Evolutionary conservation across 2,329 filamentous ascomycete genomes (phyloP).

Genomic region (Fusarium marasasianum): DNA sequence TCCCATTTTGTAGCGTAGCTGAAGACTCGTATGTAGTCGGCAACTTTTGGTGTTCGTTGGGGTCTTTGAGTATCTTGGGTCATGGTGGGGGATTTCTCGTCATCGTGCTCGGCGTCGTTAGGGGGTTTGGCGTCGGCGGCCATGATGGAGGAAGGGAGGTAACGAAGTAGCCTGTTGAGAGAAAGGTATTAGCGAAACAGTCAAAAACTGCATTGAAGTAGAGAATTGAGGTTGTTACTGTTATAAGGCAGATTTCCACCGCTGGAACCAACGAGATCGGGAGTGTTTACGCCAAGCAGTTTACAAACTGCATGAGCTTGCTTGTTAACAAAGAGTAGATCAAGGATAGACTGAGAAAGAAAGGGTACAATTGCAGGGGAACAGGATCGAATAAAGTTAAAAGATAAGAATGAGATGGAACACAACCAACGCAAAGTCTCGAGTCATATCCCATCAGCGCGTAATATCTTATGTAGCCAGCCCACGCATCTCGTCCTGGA

Average conservation of each 20-base stretch:
- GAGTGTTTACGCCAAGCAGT: neutral
- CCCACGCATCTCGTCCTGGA: neutral
- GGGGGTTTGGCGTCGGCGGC: neutral
- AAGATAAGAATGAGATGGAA: neutral
- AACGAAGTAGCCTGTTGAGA: fast-evolving
- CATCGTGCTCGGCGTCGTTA: neutral
- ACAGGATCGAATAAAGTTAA: neutral
- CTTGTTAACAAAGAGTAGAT: neutral
- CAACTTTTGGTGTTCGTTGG: conserved; percentile 22
- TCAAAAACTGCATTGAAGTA: fast-evolving
- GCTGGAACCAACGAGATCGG: neutral
- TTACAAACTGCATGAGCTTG: neutral
- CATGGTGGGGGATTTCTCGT: neutral
- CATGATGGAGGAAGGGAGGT: neutral
- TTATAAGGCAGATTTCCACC: neutral
- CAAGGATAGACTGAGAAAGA: neutral
- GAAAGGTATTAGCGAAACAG: neutral
- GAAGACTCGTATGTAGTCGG: conserved; percentile 43
- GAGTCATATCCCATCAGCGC: neutral
- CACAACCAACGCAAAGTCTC: neutral
- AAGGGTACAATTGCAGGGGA: neutral
- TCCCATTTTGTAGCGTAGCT: conserved; percentile 47
- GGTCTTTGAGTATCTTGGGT: neutral
- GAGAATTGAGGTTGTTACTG: neutral
- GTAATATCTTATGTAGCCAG: neutral